phyloP scores from a whole-genome alignment of 768 basidiomycete species.

The Russula lepida region DNA sequence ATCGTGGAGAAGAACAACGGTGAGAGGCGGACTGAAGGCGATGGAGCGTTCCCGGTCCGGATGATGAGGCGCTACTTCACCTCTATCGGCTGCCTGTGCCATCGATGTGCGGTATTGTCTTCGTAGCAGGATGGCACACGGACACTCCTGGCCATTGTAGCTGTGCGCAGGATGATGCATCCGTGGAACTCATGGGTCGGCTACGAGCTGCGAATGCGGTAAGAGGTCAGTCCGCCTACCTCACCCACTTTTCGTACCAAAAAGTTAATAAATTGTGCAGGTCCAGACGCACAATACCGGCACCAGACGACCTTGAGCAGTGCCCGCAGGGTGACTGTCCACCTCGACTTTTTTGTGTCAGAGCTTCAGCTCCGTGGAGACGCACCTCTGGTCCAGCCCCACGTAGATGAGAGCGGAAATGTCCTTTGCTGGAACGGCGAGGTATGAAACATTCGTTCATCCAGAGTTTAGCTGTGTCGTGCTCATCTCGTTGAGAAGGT shows the following conservation, averaged over 20 bases:
- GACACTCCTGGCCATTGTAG: constrained; percentile 7
- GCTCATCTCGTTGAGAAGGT: constrained; percentile 33
- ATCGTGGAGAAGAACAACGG: background rate
- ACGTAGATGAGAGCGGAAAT: constrained; percentile 40
- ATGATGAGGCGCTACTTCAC: background rate
- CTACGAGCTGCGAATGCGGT: constrained; percentile 44
- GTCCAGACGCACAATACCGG: constrained; percentile 53
- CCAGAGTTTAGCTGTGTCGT: background rate
- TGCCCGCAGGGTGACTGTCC: constrained; percentile 13
- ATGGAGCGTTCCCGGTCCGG: background rate
- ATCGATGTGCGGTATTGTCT: constrained; percentile 66
- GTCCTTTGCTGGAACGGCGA: constrained; percentile 86
- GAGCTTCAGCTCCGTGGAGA: constrained; percentile 67
- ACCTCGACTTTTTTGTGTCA: constrained; percentile 59
- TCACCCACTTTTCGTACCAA: background rate
- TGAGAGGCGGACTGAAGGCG: background rate
- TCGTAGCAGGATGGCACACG: constrained; percentile 31
- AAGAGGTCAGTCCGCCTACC: constrained; percentile 40
- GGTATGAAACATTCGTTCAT: constrained; percentile 31
- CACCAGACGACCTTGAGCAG: constrained; percentile 22
- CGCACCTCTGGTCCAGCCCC: constrained; percentile 56
- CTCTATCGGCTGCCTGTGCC: background rate
- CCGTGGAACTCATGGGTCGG: constrained; percentile 25
- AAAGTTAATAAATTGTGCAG: constrained; percentile 28
- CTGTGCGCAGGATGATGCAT: constrained; percentile 18